Conservation (phyloP, 2,329 filamentous ascomycete species). For the Trichoderma afroharzianum region DNA sequence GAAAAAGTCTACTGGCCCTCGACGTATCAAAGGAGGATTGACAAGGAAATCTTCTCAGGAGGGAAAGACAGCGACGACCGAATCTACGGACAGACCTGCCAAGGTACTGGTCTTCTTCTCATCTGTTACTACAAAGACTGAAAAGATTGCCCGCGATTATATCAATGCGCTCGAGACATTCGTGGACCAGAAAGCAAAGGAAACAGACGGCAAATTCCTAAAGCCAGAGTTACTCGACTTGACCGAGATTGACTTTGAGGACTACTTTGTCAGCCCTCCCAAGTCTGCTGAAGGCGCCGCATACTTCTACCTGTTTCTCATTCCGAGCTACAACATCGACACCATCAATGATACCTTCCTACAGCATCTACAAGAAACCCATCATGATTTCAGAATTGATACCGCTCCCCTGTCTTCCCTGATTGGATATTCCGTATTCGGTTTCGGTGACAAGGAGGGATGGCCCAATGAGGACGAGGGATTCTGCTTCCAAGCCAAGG, state of each 20-base stretch:
- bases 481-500: conserved; percentile 87
- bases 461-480: conserved; percentile 90
- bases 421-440: conserved; percentile 88
- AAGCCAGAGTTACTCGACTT: conserved; percentile 70
- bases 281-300: conserved; percentile 54
- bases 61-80: conserved; percentile 26
- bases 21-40: conserved; percentile 46
- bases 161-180: conserved; percentile 50
- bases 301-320: conserved; percentile 77
- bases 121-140: conserved; percentile 79
- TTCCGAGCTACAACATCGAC: conserved; percentile 95
- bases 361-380: conserved; percentile 83
- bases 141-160: conserved; percentile 66
- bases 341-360: conserved; percentile 85
- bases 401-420: conserved; percentile 74
- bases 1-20: conserved; percentile 42
- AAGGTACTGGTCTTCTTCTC: conserved; percentile 85
- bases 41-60: conserved; percentile 30
- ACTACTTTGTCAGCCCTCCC: conserved; percentile 80
- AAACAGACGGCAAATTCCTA: conserved; percentile 39
- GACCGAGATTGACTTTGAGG: conserved; percentile 85
- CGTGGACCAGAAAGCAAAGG: conserved; percentile 47
- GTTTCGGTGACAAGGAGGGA: conserved; percentile 83
- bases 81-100: conserved; percentile 43
- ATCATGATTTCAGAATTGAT: conserved; percentile 95